Base-by-base conservation (phyloP, 805 yeast genomes). In the Hermanozyma aechmeae region DNA sequence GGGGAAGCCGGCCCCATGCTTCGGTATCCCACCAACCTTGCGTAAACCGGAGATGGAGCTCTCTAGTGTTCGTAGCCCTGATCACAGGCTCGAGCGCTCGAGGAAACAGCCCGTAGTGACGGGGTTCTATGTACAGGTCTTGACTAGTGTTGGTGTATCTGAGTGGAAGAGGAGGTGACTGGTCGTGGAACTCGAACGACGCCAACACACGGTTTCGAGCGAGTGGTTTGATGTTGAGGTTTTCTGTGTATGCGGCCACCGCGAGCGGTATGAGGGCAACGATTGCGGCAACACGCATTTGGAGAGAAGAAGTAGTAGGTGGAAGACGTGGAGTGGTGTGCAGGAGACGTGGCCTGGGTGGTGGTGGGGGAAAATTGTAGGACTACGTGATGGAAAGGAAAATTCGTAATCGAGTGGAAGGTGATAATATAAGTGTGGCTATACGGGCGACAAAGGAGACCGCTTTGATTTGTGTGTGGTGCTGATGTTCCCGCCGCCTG, bases 21-120 rank as follows among this genome's bases (percentile, higher is more conserved):
- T 79, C 83, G 1, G 87, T 61, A 47, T 92, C 95, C 89, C 96
- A 92, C 76, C 86, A 81, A 0, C 98, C 98, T 52, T 84, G 94
- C 2, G 93, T 72, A 48, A 92, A 92, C 31, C 96, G 60, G 35
- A 92, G 57, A 50, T 84, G 95, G 25, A 92, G 60, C 44, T 83
- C 87, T 31, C 81, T 65, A 0, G 93, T 70, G 34, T 69, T 64
- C 2, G 94, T 71, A 9, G 67, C 54, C 24, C 71, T 73, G 10
- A 92, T 48, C 2, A 89, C 66, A 16, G 94, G 92, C 3, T 85
- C 89, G 6, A 92, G 57, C 1, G 85, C 63, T 35, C 81, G 72
- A 0, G 98, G 96, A 43, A 92, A 87, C 12, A 71, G 68, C 4
- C 71, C 71, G 46, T 76, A 79, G 44, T 79, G 83, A 6, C 54